Conservation (phyloP, 2,329 filamentous ascomycete species). For the Aureobasidium sp. region DNA sequence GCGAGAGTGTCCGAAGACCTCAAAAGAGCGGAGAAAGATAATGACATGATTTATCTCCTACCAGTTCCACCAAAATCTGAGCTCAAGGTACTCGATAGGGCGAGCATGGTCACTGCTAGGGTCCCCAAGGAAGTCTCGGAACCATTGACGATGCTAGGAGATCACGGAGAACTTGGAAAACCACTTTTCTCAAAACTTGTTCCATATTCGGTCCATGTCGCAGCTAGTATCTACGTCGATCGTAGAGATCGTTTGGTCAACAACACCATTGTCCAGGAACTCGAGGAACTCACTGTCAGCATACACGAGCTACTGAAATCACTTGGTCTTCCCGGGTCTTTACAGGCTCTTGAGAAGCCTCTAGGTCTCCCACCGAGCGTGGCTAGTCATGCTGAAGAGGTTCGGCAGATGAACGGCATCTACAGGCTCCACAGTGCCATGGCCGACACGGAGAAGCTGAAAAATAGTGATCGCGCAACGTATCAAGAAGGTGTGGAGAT, state of each 20-base stretch:
- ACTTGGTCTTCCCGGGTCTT: slow-evolving; percentile 79
- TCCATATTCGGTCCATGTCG: slow-evolving; percentile 90
- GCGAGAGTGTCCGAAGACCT: slow-evolving; percentile 76
- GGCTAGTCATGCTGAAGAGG: slow-evolving; percentile 85
- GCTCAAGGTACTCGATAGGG: slow-evolving; percentile 75
- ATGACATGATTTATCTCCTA: slow-evolving; percentile 87
- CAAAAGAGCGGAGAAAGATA: slow-evolving; percentile 90
- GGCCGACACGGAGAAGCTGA: slow-evolving; percentile 84
- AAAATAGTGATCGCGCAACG: slow-evolving; percentile 65
- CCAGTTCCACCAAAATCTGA: slow-evolving; percentile 83
- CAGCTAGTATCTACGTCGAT: slow-evolving; percentile 91
- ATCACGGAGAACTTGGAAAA: slow-evolving; percentile 71
- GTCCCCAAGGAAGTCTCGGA: slow-evolving; percentile 76
- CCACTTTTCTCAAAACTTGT: slow-evolving; percentile 87
- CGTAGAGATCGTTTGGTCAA: slow-evolving; percentile 85
- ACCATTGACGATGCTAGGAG: slow-evolving; percentile 72
- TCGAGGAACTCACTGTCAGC: slow-evolving; percentile 73
- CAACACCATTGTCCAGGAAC: slow-evolving; percentile 73
- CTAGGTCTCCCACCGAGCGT: slow-evolving; percentile 80
- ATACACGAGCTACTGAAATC: slow-evolving; percentile 74
- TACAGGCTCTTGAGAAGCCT: slow-evolving; percentile 92
- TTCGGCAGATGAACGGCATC: slow-evolving; percentile 82
- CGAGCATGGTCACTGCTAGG: slow-evolving; percentile 76
- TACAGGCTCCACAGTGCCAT: slow-evolving; percentile 71
- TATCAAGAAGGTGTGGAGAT: slow-evolving; percentile 80